Conservation (phyloP, 768 basidiomycete species). For the Boletus huronensis region DNA sequence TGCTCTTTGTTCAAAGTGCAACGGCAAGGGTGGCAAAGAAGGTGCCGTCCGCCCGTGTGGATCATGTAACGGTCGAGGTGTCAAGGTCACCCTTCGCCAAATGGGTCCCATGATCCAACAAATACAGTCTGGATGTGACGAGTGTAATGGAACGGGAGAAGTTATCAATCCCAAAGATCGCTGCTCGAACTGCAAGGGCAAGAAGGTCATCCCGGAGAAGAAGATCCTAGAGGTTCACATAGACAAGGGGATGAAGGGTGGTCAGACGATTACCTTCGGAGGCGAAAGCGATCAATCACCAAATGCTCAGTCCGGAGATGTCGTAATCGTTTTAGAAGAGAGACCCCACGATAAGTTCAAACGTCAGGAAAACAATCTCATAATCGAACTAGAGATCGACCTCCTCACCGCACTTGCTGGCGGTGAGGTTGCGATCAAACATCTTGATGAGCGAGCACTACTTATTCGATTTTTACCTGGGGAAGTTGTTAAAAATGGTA, state of each 20-base stretch:
- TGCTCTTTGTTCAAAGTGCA: conserved; percentile 89
- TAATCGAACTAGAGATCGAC: conserved; percentile 86
- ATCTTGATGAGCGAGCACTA: conserved; percentile 90
- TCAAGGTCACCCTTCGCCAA: conserved; percentile 89
- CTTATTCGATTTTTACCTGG: conserved; percentile 83
- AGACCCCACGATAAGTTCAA: conserved; percentile 87
- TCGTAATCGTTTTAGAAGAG: conserved; percentile 91
- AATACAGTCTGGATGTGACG: conserved; percentile 92
- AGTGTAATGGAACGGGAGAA: conserved; percentile 92
- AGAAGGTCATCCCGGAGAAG: conserved; percentile 91
- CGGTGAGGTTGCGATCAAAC: conserved; percentile 84
- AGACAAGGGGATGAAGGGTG: conserved; percentile 97
- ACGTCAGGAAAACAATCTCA: conserved; percentile 83
- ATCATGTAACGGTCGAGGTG: conserved; percentile 82
- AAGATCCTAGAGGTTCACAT: conserved; percentile 97
- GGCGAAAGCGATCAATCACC: conserved; percentile 95
- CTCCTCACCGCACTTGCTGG: conserved; percentile 91
- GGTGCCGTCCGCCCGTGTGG: conserved; percentile 83
- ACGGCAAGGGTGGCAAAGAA: conserved; percentile 96
- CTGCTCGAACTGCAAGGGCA: conserved; percentile 90
- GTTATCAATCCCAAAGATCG: conserved; percentile 91
- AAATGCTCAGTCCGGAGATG: conserved; percentile 85
- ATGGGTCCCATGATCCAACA: conserved; percentile 99
- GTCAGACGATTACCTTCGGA: conserved; percentile 82
- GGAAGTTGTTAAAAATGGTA: conserved; percentile 91